phyloP scores from a whole-genome alignment of 2,329 filamentous ascomycete species.

The Fusarium nisikadoi region DNA sequence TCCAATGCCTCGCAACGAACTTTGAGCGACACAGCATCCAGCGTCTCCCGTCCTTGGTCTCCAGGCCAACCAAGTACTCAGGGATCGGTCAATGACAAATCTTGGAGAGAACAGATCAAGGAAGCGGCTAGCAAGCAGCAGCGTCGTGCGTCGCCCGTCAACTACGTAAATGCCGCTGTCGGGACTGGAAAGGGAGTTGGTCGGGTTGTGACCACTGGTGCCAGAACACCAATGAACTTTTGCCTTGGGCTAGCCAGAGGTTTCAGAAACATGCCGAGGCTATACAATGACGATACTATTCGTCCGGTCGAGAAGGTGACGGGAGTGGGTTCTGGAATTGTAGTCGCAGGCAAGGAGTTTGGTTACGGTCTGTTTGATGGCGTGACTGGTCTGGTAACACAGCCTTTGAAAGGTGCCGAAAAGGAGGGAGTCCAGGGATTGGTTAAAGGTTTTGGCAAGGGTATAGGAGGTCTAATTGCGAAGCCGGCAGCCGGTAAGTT shows the following conservation, averaged over 20 bases:
- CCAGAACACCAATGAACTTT: constrained; percentile 87
- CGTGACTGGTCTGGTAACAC: constrained; percentile 81
- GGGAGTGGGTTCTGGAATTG: constrained; percentile 78
- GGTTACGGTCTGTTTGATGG: constrained; percentile 83
- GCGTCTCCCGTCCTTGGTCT: constrained; percentile 24
- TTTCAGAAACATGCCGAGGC: constrained; percentile 85
- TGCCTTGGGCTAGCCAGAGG: constrained; percentile 84
- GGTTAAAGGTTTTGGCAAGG: constrained; percentile 83
- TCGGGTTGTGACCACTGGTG: constrained; percentile 77
- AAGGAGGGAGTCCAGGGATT: constrained; percentile 67
- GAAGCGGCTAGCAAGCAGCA: constrained; percentile 24
- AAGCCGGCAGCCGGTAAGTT: constrained; percentile 81
- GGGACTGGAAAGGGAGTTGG: constrained; percentile 74
- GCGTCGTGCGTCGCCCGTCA: constrained; percentile 36
- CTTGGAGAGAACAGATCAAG: constrained; percentile 32
- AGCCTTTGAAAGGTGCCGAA: constrained; percentile 72
- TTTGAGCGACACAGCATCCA: constrained; percentile 38
- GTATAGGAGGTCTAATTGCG: constrained; percentile 81
- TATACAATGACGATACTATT: constrained; percentile 87
- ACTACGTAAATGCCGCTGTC: constrained; percentile 64
- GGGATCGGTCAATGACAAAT: constrained; percentile 12
- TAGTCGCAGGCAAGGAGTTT: constrained; percentile 81
- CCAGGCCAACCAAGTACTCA: constrained; percentile 21
- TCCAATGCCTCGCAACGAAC: constrained; percentile 39
- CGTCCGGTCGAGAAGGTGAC: constrained; percentile 83